phyloP scores from a whole-genome alignment of 2,329 filamentous ascomycete genomes.

The Ophiostoma quercus region DNA sequence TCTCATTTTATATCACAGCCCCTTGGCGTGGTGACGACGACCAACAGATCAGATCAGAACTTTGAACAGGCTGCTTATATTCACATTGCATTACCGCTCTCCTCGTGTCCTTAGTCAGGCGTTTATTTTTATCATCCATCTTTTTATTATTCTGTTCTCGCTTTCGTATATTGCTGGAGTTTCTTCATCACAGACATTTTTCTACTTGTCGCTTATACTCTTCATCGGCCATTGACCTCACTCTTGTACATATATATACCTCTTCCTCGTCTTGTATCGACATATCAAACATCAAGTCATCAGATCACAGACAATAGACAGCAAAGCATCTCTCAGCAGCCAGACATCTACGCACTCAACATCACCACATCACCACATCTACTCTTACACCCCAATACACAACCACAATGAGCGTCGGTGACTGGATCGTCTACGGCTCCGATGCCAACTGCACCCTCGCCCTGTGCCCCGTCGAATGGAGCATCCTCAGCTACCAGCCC shows the following conservation, averaged over 20 bases:
- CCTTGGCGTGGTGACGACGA: constrained; percentile 10
- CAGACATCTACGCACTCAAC: background rate
- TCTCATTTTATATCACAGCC: background rate
- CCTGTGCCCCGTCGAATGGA: constrained; percentile 42
- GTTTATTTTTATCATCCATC: constrained; percentile 7
- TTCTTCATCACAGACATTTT: too few species aligned
- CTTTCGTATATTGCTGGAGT: background rate
- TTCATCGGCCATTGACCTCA: background rate
- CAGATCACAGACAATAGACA: background rate
- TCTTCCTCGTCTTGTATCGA: background rate
- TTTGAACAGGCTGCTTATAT: background rate
- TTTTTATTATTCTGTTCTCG: constrained; percentile 6
- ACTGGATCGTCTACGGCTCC: constrained; percentile 40
- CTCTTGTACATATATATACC: constrained; percentile 8
- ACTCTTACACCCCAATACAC: background rate
- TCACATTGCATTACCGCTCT: background rate
- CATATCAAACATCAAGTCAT: background rate
- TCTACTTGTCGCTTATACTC: background rate
- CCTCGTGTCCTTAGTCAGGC: background rate
- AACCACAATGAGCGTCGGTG: constrained; percentile 11
- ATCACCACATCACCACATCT: background rate
- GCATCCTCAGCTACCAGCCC: constrained; percentile 46
- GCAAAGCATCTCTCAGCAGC: background rate
- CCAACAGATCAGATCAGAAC: background rate
- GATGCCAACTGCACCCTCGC: constrained; percentile 47